Conservation (phyloP, 768 basidiomycete genomes). For the Leccinum subgranulosum region DNA sequence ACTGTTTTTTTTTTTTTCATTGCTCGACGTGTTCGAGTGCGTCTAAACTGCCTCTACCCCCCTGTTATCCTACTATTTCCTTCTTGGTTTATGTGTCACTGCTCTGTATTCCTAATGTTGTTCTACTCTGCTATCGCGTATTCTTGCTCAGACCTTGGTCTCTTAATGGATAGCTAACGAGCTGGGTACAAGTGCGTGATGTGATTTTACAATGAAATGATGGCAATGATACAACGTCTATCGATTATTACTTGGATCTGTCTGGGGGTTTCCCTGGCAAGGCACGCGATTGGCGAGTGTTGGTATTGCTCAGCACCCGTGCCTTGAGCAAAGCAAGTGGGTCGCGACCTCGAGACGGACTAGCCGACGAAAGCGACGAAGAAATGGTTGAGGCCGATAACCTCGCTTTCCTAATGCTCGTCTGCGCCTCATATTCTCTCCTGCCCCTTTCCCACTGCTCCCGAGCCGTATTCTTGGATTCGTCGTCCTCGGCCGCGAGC, state of each 20-base stretch:
- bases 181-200: slow-evolving; percentile 10
- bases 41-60: slow-evolving; percentile 26
- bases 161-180: slow-evolving; percentile 29
- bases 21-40: slow-evolving; percentile 31
- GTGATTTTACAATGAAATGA: slow-evolving; percentile 11
- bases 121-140: slow-evolving; percentile 55
- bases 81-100: slow-evolving; percentile 42
- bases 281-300: slow-evolving; percentile 42
- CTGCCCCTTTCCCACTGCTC: slow-evolving; percentile 58
- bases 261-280: slow-evolving; percentile 22
- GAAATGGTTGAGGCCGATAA: slow-evolving; percentile 30
- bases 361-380: slow-evolving; percentile 17
- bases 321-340: slow-evolving; percentile 46
- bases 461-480: slow-evolving; percentile 56
- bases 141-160: slow-evolving; percentile 36
- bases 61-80: slow-evolving; percentile 37
- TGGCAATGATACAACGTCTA: background rate
- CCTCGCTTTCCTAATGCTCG: slow-evolving; percentile 49
- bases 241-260: slow-evolving; percentile 14
- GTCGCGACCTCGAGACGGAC: slow-evolving; percentile 25
- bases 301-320: slow-evolving; percentile 59
- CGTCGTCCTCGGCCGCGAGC: slow-evolving; percentile 65
- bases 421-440: slow-evolving; percentile 42
- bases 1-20: slow-evolving; percentile 28
- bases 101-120: slow-evolving; percentile 60